Base-by-base conservation (phyloP, 202 grass and related monocot genomes). In the Saccharum hybrid region DNA sequence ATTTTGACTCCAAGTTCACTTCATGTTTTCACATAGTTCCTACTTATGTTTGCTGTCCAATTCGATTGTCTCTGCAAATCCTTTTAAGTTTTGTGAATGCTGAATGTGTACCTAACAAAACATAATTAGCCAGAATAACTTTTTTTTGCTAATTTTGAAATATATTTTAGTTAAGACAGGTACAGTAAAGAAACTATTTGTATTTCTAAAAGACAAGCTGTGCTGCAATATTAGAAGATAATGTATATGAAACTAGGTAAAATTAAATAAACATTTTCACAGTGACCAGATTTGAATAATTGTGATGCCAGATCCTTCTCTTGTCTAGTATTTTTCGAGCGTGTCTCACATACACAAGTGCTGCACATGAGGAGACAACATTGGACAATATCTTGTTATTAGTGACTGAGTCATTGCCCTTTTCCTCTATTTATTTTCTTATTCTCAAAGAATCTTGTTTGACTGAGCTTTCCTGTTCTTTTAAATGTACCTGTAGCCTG, bases 341-440 rank as follows among this genome's bases (percentile, higher is more conserved):
- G 21, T 63, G 78, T 8, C 31, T 81, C 14, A 49, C 39, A 57
- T 77, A 81, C 19, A 71, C 52, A 71, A 51, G 7, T 72, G 59
- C 33, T 26, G 30, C 23, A 74, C 41, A 38, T 5, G 28, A 38
- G 64, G 40, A 39, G 21, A 76, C 30, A 76, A 6, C 6, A 14
- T 67, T 76, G 8, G 46, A 28, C 48, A 75, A 1, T 51, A n/a
- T 75, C 72, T 62, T 76, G 21, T 26, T 76, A 36, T 86, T 86
- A 76, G 63, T 69, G 63, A 46, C 63, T 70, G 37, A 80, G 8
- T 34, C 40, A 42, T 71, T 65, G 9, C 22, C 56, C 59, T 56
- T 64, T 72, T 36, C 45, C 51, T 67, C 13, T 42, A 22, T 51
- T 21, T 60, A 33, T 51, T 21, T 63, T 49, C 3, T 48, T 69